Evolutionary conservation across 1,139 yeast genomes (phyloP).

Genomic region (Suhomyces panamericanus): DNA sequence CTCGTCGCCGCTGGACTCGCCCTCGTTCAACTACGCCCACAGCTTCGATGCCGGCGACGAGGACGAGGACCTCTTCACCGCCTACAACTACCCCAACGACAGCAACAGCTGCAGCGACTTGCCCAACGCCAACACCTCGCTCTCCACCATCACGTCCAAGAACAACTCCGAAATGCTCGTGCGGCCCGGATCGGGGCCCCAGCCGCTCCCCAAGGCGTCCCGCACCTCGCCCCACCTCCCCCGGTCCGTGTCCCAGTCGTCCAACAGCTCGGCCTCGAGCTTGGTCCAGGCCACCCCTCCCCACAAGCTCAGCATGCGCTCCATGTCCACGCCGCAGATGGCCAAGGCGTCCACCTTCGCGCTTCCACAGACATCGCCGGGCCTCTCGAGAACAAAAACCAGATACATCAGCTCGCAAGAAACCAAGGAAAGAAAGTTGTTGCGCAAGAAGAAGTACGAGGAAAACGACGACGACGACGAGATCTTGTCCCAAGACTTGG

Average conservation of each 20-base stretch:
- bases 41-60: constrained; percentile 15
- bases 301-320: background rate
- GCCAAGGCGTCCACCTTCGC: constrained; percentile 7
- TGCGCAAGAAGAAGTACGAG: constrained; percentile 45
- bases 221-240: background rate
- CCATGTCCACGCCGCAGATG: constrained; percentile 8
- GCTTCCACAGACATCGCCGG: constrained; percentile 2
- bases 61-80: constrained; percentile 9
- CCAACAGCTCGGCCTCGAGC: constrained; percentile 7
- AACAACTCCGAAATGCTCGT: constrained; percentile 8
- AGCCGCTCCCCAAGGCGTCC: background rate
- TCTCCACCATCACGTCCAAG: constrained; percentile 27
- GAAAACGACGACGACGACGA: constrained; percentile 48
- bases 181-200: background rate
- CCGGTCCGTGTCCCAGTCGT: constrained; percentile 4
- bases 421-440: constrained; percentile 39
- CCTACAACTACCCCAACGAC: constrained; percentile 3
- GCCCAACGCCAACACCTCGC: constrained; percentile 17
- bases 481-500: constrained; percentile 39
- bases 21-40: constrained; percentile 16
- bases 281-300: constrained; percentile 7
- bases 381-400: constrained; percentile 32
- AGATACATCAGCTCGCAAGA: constrained; percentile 38
- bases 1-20: constrained; percentile 27
- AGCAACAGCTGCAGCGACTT: background rate